Evolutionary conservation across 306 rosid species (phyloP), one percentile per base, ranked within the genome.

Genomic region (Castanea crenata): DNA sequence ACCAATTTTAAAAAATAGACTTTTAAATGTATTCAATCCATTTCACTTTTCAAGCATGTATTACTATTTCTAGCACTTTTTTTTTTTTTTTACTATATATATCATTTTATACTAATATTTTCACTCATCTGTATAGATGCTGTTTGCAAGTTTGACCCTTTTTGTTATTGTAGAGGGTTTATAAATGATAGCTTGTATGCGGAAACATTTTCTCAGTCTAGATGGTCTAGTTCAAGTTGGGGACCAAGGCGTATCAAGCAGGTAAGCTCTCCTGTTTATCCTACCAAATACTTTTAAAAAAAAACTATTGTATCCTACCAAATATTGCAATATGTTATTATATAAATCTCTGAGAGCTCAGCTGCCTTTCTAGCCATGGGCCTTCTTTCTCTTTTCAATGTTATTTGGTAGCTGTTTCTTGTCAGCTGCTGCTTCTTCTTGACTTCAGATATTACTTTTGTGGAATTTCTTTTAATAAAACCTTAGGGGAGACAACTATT

Each of bases 161-260:
- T 3, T 19, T 18, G 10, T 78, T 70, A 82, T 74, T 80, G 79
- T 80, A 95, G 99, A 79, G 98, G 99, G 83, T 87, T 88, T 64
- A 88, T 96, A 89, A 91, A 89, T 5, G 92, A 89, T 34, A 79
- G 80, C 65, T 74, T 85, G 87, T 86, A 83, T 74, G 92, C 87
- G 23, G 92, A 86, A 78, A 79, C 91, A 71, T 93, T 73, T 87
- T 89, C 91, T 82, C 94, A 80, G 72, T 89, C 99, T 55, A 91
- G 94, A 90, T 96, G 96, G 99, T 84, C 96, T 86, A 89, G 90
- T 19, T 96, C 88, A 74, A 91, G 87, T 74, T 93, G 99, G 99
- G 99, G 99, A 76, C 99, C 98, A 34, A 86, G 87, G 86, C 82
- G 94, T 69, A 89, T 91, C 84, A 91, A 91, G 84, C 93, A 86